Percentiles rank a stretch among this genome's conserved stretches.
Evolutionary conservation across 345 rosid genomes (phyloP).

Genomic region (Anacardium occidentale): DNA sequence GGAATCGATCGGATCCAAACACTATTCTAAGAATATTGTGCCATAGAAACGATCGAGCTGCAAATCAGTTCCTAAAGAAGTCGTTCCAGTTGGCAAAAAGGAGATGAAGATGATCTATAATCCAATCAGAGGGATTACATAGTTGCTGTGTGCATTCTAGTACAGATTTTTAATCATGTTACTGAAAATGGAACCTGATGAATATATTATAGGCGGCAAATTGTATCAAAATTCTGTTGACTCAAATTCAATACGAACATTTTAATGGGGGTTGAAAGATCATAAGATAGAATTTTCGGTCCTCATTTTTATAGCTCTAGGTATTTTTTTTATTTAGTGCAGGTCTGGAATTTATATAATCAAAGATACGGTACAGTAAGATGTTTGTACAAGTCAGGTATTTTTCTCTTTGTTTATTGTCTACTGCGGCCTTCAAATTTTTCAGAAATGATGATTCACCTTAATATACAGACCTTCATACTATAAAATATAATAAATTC

Average conservation of each 20-base stretch:
- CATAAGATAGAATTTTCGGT: slow-evolving; percentile 12
- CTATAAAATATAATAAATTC: too few relatives aligned
- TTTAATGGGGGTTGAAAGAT: slow-evolving; percentile 21
- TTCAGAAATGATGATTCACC: background rate
- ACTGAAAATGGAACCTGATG: background rate
- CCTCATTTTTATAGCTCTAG: slow-evolving; percentile 22
- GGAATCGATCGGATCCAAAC: slow-evolving; percentile 83
- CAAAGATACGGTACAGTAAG: background rate
- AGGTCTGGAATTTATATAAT: background rate
- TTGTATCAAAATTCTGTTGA: slow-evolving; percentile 12
- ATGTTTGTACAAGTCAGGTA: background rate
- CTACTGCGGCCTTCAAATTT: background rate
- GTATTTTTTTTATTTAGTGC: slow-evolving; percentile 7
- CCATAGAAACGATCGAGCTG: slow-evolving; percentile 68
- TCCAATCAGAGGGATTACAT: background rate
- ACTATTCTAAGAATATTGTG: slow-evolving; percentile 75
- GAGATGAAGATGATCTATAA: slow-evolving; percentile 30
- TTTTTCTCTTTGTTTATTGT: background rate
- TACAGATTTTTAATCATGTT: slow-evolving; percentile 8
- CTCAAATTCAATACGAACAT: slow-evolving; percentile 15
- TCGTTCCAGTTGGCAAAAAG: slow-evolving; percentile 70
- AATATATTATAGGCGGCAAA: background rate
- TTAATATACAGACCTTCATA: too few relatives aligned
- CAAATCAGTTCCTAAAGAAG: slow-evolving; percentile 65
- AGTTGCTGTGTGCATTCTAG: slow-evolving; percentile 10